Evolutionary conservation across 257 asterid species (phyloP), one percentile per base, ranked within the genome.

Genomic region (Ballota nigra): DNA sequence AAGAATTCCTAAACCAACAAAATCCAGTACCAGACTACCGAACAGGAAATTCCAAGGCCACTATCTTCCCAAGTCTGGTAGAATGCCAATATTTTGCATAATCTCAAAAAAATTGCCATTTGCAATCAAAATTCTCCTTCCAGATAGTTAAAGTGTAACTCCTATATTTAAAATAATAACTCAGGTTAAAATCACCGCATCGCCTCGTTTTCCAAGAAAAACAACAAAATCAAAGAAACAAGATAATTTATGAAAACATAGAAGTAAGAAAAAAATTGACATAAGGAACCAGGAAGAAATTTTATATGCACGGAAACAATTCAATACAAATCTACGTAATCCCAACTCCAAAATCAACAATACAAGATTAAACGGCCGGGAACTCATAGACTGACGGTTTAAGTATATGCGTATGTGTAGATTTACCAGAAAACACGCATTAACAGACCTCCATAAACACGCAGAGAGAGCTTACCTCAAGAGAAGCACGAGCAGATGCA

Each of bases 401-500:
- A 8, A 52, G 66, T 40, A 3, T 24, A 47, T 4, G 63, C 49
- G 51, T 40, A 51, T 11, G 49, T 45, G 6, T 15, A 47, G 41
- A 38, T 40, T 71, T n/a, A 45, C 18, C 15, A 29, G 33, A 52
- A 75, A 51, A 31, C 49, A 70, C 49, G 23, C 63, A 64, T 43
- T 19, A 65, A 57, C 1, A 58, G 22, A 38, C 77, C 15, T 71
- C 20, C 61, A 45, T 15, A 34, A 71, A 71, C 22, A 63, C 73
- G 73, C 53, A 18, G 55, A 71, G 33, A 43, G 6, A 22, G 72
- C 18, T 65, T 51, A 62, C 19, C 67, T 52, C 33, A 8, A 13
- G 66, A 47, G 36, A 74, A 58, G 34, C 67, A 70, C 45, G 77
- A 64, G 40, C 38, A 23, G 83, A 40, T 66, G 71, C 63, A 51